Conservation (phyloP, 2,329 filamentous ascomycete species). For the Colletotrichum liaoningense region DNA sequence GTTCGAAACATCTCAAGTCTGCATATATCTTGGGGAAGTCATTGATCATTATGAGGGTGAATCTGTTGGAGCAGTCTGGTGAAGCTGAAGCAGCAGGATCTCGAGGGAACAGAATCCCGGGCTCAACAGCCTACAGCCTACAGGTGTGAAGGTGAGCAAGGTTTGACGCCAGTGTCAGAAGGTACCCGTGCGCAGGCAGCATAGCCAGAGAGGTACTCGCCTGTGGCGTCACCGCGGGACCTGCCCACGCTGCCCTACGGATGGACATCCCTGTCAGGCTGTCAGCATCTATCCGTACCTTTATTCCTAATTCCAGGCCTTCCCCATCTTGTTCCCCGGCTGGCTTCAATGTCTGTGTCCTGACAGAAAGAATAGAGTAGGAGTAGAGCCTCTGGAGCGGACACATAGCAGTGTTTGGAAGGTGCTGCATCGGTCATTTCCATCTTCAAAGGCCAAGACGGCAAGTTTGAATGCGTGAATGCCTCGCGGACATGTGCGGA, state of each 20-base stretch:
- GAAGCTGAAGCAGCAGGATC: neutral
- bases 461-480: neutral
- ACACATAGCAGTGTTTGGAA: neutral
- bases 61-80: neutral
- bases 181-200: slow-evolving; percentile 32
- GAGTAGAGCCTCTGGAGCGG: too few relatives aligned
- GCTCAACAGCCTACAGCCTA: neutral
- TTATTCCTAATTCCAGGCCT: neutral
- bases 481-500: slow-evolving; percentile 19
- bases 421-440: slow-evolving; percentile 21
- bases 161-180: slow-evolving; percentile 34
- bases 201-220: slow-evolving; percentile 6
- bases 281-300: neutral
- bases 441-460: slow-evolving; percentile 18
- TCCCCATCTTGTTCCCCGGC: neutral
- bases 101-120: neutral
- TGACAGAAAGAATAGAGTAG: too few relatives aligned
- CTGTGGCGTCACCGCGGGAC: slow-evolving; percentile 7
- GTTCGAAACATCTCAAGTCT: neutral
- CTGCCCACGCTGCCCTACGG: slow-evolving; percentile 9
- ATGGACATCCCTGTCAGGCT: slow-evolving; percentile 13
- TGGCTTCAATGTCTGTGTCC: neutral
- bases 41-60: too few relatives aligned
- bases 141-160: slow-evolving; percentile 2
- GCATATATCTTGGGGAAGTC: neutral